Percentiles rank a stretch among this genome's conserved stretches.
Conservation (phyloP, 2,329 filamentous ascomycete genomes). For the Fusarium anguioides region DNA sequence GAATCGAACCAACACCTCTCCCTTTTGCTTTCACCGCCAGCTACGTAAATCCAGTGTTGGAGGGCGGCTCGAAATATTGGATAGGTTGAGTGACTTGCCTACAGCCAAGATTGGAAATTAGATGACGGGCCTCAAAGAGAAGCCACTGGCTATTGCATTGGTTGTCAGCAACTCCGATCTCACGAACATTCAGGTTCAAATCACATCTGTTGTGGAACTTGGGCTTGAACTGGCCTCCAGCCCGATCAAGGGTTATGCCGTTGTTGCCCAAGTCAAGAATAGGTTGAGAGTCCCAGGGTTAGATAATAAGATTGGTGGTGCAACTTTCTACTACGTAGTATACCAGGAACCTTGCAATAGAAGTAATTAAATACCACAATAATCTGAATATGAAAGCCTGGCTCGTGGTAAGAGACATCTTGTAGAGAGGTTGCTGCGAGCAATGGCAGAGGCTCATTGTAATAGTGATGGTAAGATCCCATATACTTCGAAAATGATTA, state of each 20-base stretch:
- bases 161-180: background rate
- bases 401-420: background rate
- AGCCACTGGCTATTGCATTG: slow-evolving; percentile 12
- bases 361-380: background rate
- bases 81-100: slow-evolving; percentile 4
- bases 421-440: background rate
- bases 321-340: background rate
- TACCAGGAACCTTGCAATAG: too few relatives aligned
- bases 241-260: background rate
- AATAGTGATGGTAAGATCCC: background rate
- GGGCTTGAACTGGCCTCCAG: background rate
- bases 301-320: background rate
- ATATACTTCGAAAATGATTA: background rate
- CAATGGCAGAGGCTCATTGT: background rate
- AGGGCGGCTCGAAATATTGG: slow-evolving; percentile 6
- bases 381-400: background rate
- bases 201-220: background rate
- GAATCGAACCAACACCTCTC: background rate
- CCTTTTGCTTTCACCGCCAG: background rate
- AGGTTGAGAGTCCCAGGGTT: background rate
- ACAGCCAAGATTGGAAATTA: slow-evolving; percentile 6
- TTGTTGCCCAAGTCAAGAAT: background rate
- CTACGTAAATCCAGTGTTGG: background rate
- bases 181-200: background rate
- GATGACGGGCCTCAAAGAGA: slow-evolving; percentile 31